Percentiles rank a stretch among this genome's conserved stretches.
These are phyloP conservation scores for Zymoseptoria pseudotritici DNA, from an alignment of 2,329 filamentous ascomycete genomes.

Conservation along the genomic window DNA sequence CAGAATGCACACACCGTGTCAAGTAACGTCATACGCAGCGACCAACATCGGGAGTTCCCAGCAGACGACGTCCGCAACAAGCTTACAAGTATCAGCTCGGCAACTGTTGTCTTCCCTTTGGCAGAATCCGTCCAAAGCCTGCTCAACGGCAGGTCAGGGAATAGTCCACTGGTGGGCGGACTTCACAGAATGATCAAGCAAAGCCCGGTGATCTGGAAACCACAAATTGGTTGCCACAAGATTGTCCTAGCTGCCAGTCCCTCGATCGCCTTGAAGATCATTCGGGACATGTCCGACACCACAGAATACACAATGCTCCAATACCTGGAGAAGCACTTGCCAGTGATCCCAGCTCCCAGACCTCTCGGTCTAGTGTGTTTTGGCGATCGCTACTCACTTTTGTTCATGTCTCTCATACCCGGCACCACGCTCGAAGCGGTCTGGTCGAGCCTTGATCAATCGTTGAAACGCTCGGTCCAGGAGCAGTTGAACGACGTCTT, in stretches of 20 bases:
- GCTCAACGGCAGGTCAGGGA: neutral
- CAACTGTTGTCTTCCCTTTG: neutral
- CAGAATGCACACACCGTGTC: no score
- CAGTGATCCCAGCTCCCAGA: neutral
- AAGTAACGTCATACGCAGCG: neutral
- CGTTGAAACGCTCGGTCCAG: neutral
- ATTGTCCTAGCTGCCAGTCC: neutral
- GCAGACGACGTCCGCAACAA: neutral
- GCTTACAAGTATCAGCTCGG: neutral
- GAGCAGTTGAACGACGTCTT: neutral
- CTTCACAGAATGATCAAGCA: neutral
- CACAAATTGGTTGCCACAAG: neutral
- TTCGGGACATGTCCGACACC: neutral
- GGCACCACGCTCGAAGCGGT: neutral
- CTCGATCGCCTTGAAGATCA: neutral
- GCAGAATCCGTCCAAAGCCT: neutral
- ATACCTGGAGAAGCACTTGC: neutral
- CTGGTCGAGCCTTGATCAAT: neutral
- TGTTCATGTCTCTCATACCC: constrained; percentile 2
- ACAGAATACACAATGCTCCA: neutral
- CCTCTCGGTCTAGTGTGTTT: neutral
- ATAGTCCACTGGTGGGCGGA: neutral
- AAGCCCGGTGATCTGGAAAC: neutral
- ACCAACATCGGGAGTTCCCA: neutral
- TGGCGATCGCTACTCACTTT: neutral